A percentile compares a stretch with the other conserved stretches of the same genome.
phyloP scores from a whole-genome alignment of 441 rosid genomes.

The Erodium chrysanthum region DNA sequence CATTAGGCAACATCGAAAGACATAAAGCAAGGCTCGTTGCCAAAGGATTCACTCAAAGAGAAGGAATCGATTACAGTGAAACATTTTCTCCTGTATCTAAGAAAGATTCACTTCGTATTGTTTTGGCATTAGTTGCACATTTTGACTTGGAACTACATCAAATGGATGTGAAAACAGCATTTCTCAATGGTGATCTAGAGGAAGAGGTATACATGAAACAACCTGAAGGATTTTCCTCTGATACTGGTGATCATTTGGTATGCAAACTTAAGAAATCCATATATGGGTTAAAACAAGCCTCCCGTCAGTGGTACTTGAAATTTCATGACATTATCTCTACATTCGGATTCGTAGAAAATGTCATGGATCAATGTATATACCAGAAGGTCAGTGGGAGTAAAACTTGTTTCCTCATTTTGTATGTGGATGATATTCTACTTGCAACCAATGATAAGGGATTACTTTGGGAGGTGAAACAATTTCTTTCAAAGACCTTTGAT shows the following conservation, averaged over 20 bases:
- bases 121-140: neutral
- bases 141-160: neutral
- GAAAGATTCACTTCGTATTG: too few relatives aligned
- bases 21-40: neutral
- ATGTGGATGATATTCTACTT: neutral
- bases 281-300: slow-evolving; percentile 4
- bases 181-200: neutral
- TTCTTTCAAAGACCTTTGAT: slow-evolving; percentile 5
- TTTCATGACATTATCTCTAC: neutral
- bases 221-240: neutral
- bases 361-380: neutral
- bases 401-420: neutral
- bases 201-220: neutral
- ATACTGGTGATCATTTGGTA: neutral
- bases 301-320: neutral
- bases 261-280: slow-evolving; percentile 7
- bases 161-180: neutral
- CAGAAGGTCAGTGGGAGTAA: neutral
- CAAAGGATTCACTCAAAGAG: neutral
- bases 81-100: too few relatives aligned
- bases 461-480: slow-evolving; percentile 6
- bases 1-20: neutral
- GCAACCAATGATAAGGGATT: too few relatives aligned
- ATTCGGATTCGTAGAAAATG: neutral
- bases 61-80: neutral